Percentiles rank a stretch among this genome's conserved stretches.
These are phyloP conservation scores for Pichia kluyveri DNA, from an alignment of 805 yeast species.

Conservation along the genomic window DNA sequence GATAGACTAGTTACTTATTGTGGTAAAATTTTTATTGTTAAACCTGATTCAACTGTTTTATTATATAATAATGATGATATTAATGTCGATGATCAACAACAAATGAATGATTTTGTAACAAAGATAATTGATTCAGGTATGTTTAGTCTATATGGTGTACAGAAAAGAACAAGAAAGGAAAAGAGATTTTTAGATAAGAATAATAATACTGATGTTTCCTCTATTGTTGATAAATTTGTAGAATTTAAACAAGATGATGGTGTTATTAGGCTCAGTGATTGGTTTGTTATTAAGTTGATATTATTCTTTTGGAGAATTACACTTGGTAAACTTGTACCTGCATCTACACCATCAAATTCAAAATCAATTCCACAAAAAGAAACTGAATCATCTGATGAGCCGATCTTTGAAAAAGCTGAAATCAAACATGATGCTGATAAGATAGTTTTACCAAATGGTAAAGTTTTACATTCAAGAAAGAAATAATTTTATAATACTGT, in stretches of 20 bases:
- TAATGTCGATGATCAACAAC: conserved; percentile 4
- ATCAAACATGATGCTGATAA: background rate
- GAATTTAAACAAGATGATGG: conserved; percentile 7
- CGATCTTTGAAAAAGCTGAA: background rate
- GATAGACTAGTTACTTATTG: conserved; percentile 12
- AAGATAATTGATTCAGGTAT: conserved; percentile 9
- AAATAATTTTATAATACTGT: background rate
- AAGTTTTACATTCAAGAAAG: conserved; percentile 6
- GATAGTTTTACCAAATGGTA: conserved; percentile 5
- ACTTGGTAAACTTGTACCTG: background rate
- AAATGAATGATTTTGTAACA: conserved; percentile 7
- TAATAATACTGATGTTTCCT: background rate
- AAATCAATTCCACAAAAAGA: background rate
- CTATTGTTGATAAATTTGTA: conserved; percentile 2
- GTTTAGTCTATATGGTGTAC: conserved; percentile 10
- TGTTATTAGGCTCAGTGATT: conserved; percentile 1
- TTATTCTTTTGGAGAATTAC: background rate
- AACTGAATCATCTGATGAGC: background rate
- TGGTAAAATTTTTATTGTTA: conserved; percentile 14
- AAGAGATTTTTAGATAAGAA: conserved; percentile 6
- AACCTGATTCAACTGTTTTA: conserved; percentile 12
- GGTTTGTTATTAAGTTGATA: background rate
- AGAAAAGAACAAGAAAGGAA: conserved; percentile 10
- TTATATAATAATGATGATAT: conserved; percentile 6
- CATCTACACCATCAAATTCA: background rate